Conservation (phyloP, 352 stramenopile genomes). For the Globisporangium cylindrosporum region DNA sequence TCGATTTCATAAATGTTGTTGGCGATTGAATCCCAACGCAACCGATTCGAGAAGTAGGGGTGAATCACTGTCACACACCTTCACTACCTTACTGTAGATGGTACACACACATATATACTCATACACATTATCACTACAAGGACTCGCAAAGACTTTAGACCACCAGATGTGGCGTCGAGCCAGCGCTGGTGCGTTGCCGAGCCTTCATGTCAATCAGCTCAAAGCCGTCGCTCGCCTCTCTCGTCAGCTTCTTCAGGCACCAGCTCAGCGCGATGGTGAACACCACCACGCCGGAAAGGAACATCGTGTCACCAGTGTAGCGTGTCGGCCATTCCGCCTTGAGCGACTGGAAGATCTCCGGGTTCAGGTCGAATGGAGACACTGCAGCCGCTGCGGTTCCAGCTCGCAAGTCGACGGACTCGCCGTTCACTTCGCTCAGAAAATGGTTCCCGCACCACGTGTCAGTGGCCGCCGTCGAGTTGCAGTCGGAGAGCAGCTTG, state of each 20-base stretch:
- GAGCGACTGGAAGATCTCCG: constrained; percentile 13
- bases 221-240: constrained; percentile 12
- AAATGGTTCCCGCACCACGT: constrained; percentile 18
- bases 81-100: background rate
- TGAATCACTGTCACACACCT: background rate
- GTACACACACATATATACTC: background rate
- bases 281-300: constrained; percentile 1
- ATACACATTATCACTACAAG: background rate
- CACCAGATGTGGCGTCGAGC: background rate
- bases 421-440: constrained; percentile 1
- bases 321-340: constrained; percentile 13
- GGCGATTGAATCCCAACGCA: no score
- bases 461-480: constrained; percentile 9
- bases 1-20: no score
- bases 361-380: constrained; percentile 15
- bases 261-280: constrained; percentile 9
- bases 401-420: background rate
- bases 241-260: background rate
- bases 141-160: background rate
- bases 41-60: no score
- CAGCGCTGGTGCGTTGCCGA: background rate
- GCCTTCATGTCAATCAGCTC: constrained; percentile 16
- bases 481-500: constrained; percentile 15
- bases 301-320: background rate
- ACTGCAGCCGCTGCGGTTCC: no score